Percentiles rank a stretch among this genome's conserved stretches.
Evolutionary conservation across 1,139 yeast genomes (phyloP).

Genomic region (Yamadazyma sp.): DNA sequence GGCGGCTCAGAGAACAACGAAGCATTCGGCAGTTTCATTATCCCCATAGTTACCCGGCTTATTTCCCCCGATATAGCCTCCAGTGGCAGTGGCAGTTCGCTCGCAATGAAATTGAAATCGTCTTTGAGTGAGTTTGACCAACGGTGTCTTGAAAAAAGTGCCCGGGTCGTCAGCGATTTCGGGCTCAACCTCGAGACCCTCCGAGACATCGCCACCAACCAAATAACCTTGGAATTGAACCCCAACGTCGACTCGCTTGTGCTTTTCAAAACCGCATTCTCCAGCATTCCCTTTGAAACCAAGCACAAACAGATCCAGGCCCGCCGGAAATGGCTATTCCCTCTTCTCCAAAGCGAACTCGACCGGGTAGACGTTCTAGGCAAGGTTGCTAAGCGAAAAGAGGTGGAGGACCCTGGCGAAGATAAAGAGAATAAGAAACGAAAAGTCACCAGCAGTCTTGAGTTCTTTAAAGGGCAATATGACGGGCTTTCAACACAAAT

Average conservation of each 20-base stretch:
- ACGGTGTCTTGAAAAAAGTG: conserved; percentile 26
- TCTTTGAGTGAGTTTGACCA: conserved; percentile 26
- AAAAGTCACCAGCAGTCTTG: conserved; percentile 30
- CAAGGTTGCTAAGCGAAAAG: conserved; percentile 8
- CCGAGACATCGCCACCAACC: conserved; percentile 35
- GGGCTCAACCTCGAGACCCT: conserved; percentile 32
- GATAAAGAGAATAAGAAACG: conserved; percentile 22
- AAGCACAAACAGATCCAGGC: conserved; percentile 26
- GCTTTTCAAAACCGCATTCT: conserved; percentile 23
- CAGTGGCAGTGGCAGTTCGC: conserved; percentile 14
- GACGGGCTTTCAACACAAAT: conserved; percentile 31
- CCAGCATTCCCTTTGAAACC: conserved; percentile 17
- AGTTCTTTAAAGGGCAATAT: conserved; percentile 42
- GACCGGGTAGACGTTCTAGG: conserved; percentile 28
- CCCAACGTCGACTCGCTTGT: conserved; percentile 41
- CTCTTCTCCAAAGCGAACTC: conserved; percentile 40
- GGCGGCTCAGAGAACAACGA: conserved; percentile 28
- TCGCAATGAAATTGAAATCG: conserved; percentile 23
- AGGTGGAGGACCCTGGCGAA: conserved; percentile 19
- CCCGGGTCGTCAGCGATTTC: conserved; percentile 27
- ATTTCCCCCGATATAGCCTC: conserved; percentile 42
- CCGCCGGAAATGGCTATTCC: conserved; percentile 37
- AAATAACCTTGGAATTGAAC: conserved; percentile 26
- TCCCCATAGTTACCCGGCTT: conserved; percentile 50
- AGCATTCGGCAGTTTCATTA: conserved; percentile 25